Evolutionary conservation across 805 yeast genomes (phyloP), one percentile per base, ranked within the genome.

Genomic region (Candida koratica): DNA sequence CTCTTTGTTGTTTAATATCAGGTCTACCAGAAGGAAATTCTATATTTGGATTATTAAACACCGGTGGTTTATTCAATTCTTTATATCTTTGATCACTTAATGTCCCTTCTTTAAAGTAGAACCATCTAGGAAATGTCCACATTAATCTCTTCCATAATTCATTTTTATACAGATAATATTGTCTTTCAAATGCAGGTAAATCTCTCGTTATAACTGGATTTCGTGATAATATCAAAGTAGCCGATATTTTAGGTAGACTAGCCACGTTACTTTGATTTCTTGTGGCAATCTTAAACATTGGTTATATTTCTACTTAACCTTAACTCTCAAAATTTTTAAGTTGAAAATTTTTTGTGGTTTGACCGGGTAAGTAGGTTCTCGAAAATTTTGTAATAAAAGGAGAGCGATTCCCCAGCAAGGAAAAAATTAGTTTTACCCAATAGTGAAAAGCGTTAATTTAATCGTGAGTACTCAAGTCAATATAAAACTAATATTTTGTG

Each of bases 111-210:
- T 83, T 85, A 67, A 81, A 93, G 64, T 89, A 93, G 56, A 79
- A 89, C 75, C 87, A 87, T 49, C 82, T 79, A 4, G 98, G 97
- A 60, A 93, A 93, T 0, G 97, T 88, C 96, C 96, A 88, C 95
- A 89, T 88, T 47, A 93, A 70, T 51, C 97, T 75, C 53, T 80
- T 80, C 69, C 88, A 89, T 37, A 93, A 70, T 57, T 85, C 95
- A 34, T 78, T 75, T 60, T 89, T 95, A 58, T 93, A 93, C 36
- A 77, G 67, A 56, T 83, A 85, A 60, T 81, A 93, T 34, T 79
- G 78, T 41, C 67, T 53, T 49, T 87, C 96, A 48, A 90, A 82
- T 38, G 69, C 75, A 7, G 81, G 69, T 36, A 80, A 64, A 42
- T 84, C 90, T 8, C 84, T 81, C 2, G 96, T 85, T 31, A 93